Evolutionary conservation across 2,329 filamentous ascomycete genomes (phyloP), one percentile per base, ranked within the genome.

Genomic region (Penicillium hordei): DNA sequence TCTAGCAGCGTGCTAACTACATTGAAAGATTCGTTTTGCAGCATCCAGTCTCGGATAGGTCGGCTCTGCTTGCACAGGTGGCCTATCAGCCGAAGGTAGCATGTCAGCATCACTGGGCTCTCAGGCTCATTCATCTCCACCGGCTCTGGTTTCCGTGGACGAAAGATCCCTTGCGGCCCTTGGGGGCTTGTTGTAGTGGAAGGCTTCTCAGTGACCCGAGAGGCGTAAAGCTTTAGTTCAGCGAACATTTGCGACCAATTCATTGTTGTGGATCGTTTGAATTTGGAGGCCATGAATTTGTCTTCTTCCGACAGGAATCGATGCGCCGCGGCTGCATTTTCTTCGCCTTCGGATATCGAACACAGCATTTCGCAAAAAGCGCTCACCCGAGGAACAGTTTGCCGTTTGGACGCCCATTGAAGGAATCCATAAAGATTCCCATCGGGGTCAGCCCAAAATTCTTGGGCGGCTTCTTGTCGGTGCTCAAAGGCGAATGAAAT

Each of bases 321-420:
- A 72, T 99, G 93, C 0, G 93, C 91, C 17, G 89, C 84, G 53
- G 89, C 88, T 29, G 94, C 93, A 66, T 91, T 94, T 52, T 90
- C 85, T 53, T 91, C 86, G 52, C 91, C 91, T 51, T 88, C 87
- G 0, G 94, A 91, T 48, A 99, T 88, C 1, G 93, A 89, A 69
- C 92, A 90, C 17, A 99, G 81, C 87, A 99, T 93, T 71, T 97
- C 93, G 74, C 94, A 99, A 67, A 97, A 99, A 13, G 93, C 93
- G 60, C 91, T 94, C 58, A 96, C 93, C 25, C 96, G 83, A n/a
- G 94, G 94, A 0, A 95, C 97, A 0, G 95, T 96, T 60, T 96
- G 92, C 67, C 94, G 84, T 65, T 91, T 89, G 4, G 94, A 96
- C n/a, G 93, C 90, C 94, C 94, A 99, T 63, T 96, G 90, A 72